Percentiles rank a stretch among this genome's conserved stretches.
Evolutionary conservation across 2,329 filamentous ascomycete genomes (phyloP).

Genomic region (Pseudogymnoascus sp.): DNA sequence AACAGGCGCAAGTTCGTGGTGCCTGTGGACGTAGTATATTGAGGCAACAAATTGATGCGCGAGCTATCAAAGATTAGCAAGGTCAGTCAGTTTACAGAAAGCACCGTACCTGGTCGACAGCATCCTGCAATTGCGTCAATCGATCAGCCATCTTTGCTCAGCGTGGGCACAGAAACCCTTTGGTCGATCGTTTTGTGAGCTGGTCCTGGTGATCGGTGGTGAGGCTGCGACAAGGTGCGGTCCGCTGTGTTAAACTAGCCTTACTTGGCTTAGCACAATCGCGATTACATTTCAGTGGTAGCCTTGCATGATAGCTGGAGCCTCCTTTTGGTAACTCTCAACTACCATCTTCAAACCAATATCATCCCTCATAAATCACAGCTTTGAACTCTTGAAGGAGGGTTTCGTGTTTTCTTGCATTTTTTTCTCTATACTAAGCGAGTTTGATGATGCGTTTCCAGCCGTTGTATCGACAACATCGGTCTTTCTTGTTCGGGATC

Average conservation of each 20-base stretch:
- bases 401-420: neutral
- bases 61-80: conserved; percentile 40
- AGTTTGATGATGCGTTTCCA: neutral
- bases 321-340: neutral
- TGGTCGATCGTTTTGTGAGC: neutral
- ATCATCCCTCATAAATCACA: neutral
- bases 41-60: conserved; percentile 62
- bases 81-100: neutral
- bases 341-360: neutral
- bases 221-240: neutral
- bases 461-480: neutral
- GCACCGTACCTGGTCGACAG: conserved; percentile 64
- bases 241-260: neutral
- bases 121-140: conserved; percentile 77
- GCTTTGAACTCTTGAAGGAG: neutral
- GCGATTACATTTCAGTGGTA: neutral
- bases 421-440: neutral
- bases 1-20: conserved; percentile 59
- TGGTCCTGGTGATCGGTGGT: neutral
- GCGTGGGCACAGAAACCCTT: neutral
- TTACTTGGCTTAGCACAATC: neutral
- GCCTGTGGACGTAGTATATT: conserved; percentile 58
- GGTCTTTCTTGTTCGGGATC: neutral
- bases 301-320: neutral
- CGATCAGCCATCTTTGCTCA: conserved; percentile 56